A percentile compares a stretch with the other conserved stretches of the same genome.
Evolutionary conservation across 2,329 filamentous ascomycete species (phyloP).

Genomic region (Microsporum canis): DNA sequence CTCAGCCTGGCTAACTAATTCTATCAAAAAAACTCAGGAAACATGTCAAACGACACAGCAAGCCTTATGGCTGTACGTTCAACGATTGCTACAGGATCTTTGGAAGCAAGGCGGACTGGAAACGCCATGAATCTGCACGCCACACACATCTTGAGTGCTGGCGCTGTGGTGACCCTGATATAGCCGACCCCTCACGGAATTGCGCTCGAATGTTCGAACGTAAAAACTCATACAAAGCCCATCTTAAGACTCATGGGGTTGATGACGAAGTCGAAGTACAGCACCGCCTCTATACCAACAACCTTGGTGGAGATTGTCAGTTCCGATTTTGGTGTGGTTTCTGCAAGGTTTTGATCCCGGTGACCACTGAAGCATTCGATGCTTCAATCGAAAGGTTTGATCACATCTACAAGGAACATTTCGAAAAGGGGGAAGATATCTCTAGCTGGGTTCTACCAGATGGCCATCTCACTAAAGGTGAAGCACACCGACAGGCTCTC

Average conservation of each 20-base stretch:
- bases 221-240: constrained; percentile 48
- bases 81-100: constrained; percentile 58
- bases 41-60: constrained; percentile 68
- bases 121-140: constrained; percentile 73
- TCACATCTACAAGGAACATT: constrained; percentile 57
- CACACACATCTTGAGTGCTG: constrained; percentile 63
- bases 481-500: neutral
- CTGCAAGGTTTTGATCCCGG: constrained; percentile 49
- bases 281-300: constrained; percentile 39
- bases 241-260: constrained; percentile 46
- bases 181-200: constrained; percentile 16
- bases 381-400: constrained; percentile 53
- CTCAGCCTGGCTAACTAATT: neutral
- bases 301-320: constrained; percentile 54
- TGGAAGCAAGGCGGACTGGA: constrained; percentile 93
- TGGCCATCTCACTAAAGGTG: constrained; percentile 17
- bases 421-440: constrained; percentile 29
- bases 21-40: constrained; percentile 46
- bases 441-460: constrained; percentile 24
- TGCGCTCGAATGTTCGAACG: constrained; percentile 53
- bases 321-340: constrained; percentile 80
- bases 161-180: constrained; percentile 48
- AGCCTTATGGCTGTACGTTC: constrained; percentile 74
- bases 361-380: constrained; percentile 40
- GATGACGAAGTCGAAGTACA: constrained; percentile 23